Conservation (phyloP, 1,284 basidiomycete species). For the Serendipita sp. region DNA sequence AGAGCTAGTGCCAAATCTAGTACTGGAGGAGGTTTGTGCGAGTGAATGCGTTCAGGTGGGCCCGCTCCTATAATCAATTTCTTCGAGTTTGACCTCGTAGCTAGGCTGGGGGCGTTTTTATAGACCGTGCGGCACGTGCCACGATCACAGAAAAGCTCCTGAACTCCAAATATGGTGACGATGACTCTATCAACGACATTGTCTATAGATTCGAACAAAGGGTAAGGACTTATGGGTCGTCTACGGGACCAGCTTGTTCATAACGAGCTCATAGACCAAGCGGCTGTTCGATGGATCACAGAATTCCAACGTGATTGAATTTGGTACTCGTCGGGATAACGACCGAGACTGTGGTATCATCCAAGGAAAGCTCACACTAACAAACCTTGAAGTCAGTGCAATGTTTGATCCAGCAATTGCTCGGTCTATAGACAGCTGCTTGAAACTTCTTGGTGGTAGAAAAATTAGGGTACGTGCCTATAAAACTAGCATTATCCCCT, state of each 20-base stretch:
- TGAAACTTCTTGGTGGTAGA: neutral
- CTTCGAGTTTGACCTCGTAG: neutral
- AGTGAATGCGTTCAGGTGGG: constrained; percentile 4
- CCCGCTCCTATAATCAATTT: neutral
- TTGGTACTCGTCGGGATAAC: constrained; percentile 4
- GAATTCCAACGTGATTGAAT: neutral
- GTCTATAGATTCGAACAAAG: neutral
- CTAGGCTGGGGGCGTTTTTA: neutral
- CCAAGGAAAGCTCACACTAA: constrained; percentile 2
- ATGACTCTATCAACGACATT: neutral
- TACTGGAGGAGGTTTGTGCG: neutral
- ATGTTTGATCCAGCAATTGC: constrained; percentile 3
- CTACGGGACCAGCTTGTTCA: neutral
- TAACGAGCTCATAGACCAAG: neutral
- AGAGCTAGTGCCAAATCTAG: neutral
- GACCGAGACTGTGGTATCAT: constrained; percentile 4
- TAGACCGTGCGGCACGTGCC: neutral
- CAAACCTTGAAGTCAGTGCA: neutral
- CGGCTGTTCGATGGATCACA: constrained; percentile 5
- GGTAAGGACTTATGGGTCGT: neutral
- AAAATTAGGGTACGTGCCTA: neutral
- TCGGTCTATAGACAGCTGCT: neutral
- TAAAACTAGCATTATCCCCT: neutral
- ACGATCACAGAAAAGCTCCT: neutral
- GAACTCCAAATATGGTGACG: neutral